phyloP scores from a whole-genome alignment of 371 early-diverging fungal species.

The Haplosporangium sp. region DNA sequence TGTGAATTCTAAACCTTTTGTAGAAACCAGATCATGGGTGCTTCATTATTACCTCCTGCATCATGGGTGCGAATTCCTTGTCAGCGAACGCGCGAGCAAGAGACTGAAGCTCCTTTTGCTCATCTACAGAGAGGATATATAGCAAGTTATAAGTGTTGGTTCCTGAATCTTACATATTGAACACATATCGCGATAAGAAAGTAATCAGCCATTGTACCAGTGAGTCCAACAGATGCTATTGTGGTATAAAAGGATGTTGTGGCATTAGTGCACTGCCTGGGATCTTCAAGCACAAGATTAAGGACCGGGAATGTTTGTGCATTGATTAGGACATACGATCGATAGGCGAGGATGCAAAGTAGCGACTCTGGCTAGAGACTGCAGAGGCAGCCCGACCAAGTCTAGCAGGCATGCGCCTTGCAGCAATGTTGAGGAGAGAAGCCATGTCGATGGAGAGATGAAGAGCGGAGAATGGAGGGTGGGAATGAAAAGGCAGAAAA shows the following conservation, averaged over 20 bases:
- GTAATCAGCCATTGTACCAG: conserved; percentile 21
- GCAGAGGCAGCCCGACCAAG: conserved; percentile 20
- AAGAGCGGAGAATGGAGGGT: background rate
- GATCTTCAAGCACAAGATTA: background rate
- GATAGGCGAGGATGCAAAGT: conserved; percentile 38
- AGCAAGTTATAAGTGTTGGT: background rate
- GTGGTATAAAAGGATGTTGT: background rate
- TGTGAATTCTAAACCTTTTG: too few relatives aligned
- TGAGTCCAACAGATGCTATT: conserved; percentile 42
- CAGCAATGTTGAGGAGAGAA: conserved; percentile 27
- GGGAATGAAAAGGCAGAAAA: conserved; percentile 20
- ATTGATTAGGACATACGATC: conserved; percentile 36
- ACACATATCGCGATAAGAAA: too few relatives aligned
- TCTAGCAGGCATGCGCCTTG: conserved; percentile 26
- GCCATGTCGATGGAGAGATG: conserved; percentile 17
- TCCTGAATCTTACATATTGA: background rate
- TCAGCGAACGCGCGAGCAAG: conserved; percentile 62
- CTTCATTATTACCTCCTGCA: conserved; percentile 56
- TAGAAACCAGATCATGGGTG: too few relatives aligned
- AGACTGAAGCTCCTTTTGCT: conserved; percentile 59
- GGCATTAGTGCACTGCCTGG: background rate
- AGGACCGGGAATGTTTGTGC: background rate
- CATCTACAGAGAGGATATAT: conserved; percentile 35
- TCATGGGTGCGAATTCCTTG: conserved; percentile 65
- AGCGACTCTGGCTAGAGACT: conserved; percentile 37